A percentile compares a stretch with the other conserved stretches of the same genome.
These are phyloP conservation scores for Penicillium maclennaniae DNA, from an alignment of 495 filamentous ascomycete genomes.

Conservation along the genomic window DNA sequence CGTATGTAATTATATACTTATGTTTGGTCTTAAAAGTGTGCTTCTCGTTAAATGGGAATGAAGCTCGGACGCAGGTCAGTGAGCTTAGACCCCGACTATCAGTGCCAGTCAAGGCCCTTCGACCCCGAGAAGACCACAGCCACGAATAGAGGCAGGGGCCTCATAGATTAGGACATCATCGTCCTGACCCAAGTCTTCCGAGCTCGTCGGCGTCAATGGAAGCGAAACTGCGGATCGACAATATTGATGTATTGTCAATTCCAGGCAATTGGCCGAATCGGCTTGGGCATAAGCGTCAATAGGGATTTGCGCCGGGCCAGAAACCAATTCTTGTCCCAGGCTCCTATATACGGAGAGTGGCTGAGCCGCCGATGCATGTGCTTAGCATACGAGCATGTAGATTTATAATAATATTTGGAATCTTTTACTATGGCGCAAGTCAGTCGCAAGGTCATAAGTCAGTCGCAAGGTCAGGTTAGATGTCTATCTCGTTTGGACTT, in stretches of 20 bases:
- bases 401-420: background rate
- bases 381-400: background rate
- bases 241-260: conserved; percentile 14
- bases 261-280: conserved; percentile 14
- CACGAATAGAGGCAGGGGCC: background rate
- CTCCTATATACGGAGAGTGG: conserved; percentile 6
- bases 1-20: background rate
- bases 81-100: conserved; percentile 2
- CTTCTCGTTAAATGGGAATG: conserved; percentile 2
- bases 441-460: background rate
- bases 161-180: background rate
- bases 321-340: conserved; percentile 7
- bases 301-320: conserved; percentile 16
- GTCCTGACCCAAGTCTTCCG: background rate
- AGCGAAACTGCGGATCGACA: conserved; percentile 18
- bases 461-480: background rate
- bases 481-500: background rate
- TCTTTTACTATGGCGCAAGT: background rate
- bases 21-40: background rate
- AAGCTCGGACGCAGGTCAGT: conserved; percentile 1
- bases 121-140: background rate
- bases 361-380: conserved; percentile 21
- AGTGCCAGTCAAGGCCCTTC: background rate
- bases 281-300: conserved; percentile 8
- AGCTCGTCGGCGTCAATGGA: background rate